These are phyloP conservation scores for Lepiota venenata DNA, from an alignment of 768 basidiomycete species.

Conservation along the genomic window DNA sequence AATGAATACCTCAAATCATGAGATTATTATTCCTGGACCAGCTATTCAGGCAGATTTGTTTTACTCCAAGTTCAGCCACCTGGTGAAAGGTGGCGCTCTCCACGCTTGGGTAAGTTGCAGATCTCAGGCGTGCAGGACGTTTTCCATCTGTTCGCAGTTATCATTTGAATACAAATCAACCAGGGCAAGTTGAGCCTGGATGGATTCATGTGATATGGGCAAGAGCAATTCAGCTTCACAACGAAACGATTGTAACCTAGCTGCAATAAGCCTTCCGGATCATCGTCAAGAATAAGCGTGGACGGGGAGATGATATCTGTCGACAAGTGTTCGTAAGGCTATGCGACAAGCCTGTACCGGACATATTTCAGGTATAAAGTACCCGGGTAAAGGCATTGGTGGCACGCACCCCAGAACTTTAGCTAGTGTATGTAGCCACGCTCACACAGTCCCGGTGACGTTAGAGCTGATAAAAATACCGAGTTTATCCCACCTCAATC, in stretches of 20 bases:
- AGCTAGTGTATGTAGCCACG: not conserved
- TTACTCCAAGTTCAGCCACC: no score
- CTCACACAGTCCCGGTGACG: not conserved
- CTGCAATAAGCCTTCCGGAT: not conserved
- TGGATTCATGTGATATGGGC: not conserved
- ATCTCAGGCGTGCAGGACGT: no score
- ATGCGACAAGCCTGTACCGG: not conserved
- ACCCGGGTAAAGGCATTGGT: not conserved
- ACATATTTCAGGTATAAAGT: not conserved
- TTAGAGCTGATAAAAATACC: not conserved
- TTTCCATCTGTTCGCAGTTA: no score
- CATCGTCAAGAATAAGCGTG: not conserved
- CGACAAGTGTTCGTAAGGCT: not conserved
- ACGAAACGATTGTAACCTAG: no score
- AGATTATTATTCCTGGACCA: no score
- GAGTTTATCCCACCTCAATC: not conserved
- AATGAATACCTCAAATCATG: no score
- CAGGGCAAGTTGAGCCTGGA: no score
- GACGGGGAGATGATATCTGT: not conserved
- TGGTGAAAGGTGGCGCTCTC: no score
- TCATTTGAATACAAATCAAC: no score
- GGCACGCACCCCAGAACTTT: constrained; percentile 5
- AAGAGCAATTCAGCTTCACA: not conserved
- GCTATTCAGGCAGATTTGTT: no score
- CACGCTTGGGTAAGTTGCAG: no score